Evolutionary conservation across 2,329 filamentous ascomycete species (phyloP).

Genomic region (Botrytis deweyae): DNA sequence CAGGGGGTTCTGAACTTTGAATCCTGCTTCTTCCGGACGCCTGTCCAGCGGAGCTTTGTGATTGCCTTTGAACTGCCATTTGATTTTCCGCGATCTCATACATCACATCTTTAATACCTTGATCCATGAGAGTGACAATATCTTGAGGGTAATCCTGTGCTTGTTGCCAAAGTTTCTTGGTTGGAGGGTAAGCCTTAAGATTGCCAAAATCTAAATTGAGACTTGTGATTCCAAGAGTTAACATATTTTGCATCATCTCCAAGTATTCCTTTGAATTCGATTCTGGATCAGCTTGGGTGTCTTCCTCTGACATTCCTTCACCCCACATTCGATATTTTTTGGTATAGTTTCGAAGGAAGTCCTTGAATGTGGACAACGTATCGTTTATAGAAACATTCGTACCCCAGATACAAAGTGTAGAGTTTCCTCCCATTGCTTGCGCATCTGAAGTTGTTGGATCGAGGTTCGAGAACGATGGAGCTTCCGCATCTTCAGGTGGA

Average conservation of each 20-base stretch:
- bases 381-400: slow-evolving; percentile 94
- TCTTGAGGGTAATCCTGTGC: slow-evolving; percentile 92
- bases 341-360: slow-evolving; percentile 89
- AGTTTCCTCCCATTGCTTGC: slow-evolving; percentile 77
- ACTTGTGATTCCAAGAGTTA: slow-evolving; percentile 77
- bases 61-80: slow-evolving; percentile 64
- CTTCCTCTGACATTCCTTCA: slow-evolving; percentile 77
- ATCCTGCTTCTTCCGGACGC: slow-evolving; percentile 47
- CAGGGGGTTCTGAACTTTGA: slow-evolving; percentile 71
- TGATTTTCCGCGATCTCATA: slow-evolving; percentile 82
- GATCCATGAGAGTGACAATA: slow-evolving; percentile 95
- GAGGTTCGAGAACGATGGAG: slow-evolving; percentile 59
- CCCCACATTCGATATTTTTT: slow-evolving; percentile 91
- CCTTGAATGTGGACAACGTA: slow-evolving; percentile 82
- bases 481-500: slow-evolving; percentile 53
- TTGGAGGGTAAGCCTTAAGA: slow-evolving; percentile 88
- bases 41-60: slow-evolving; percentile 55
- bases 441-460: slow-evolving; percentile 91
- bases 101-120: slow-evolving; percentile 89
- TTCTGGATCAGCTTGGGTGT: slow-evolving; percentile 67
- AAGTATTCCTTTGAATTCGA: slow-evolving; percentile 81
- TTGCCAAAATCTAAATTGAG: slow-evolving; percentile 88
- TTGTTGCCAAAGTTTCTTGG: slow-evolving; percentile 93
- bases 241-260: slow-evolving; percentile 85
- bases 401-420: slow-evolving; percentile 88